These are phyloP conservation scores for Penicillium diatomitis DNA, from an alignment of 495 filamentous ascomycete species.

Conservation along the genomic window DNA sequence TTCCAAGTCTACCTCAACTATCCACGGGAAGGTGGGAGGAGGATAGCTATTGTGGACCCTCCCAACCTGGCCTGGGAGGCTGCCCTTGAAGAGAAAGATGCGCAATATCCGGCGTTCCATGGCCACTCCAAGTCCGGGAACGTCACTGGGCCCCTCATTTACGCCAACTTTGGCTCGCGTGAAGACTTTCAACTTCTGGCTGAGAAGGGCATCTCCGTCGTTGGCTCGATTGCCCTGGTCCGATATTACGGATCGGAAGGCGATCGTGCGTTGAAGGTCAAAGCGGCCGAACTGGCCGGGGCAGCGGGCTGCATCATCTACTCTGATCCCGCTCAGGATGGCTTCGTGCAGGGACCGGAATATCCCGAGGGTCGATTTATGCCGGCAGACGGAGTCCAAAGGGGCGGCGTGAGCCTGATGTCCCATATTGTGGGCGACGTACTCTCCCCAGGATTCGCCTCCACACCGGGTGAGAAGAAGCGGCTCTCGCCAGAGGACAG, in stretches of 20 bases:
- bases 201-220: slow-evolving; percentile 60
- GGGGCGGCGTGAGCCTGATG: slow-evolving; percentile 75
- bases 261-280: slow-evolving; percentile 73
- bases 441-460: slow-evolving; percentile 78
- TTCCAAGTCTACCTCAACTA: slow-evolving; percentile 92
- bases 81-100: slow-evolving; percentile 66
- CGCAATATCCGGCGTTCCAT: slow-evolving; percentile 70
- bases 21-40: slow-evolving; percentile 64
- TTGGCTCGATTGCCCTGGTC: slow-evolving; percentile 77
- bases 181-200: slow-evolving; percentile 69
- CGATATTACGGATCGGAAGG: slow-evolving; percentile 66
- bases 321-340: slow-evolving; percentile 77
- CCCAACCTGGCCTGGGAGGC: slow-evolving; percentile 66
- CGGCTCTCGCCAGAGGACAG: slow-evolving; percentile 61
- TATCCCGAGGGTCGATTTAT: slow-evolving; percentile 70
- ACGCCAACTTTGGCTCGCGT: slow-evolving; percentile 82
- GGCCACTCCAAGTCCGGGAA: slow-evolving; percentile 82
- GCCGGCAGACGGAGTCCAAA: slow-evolving; percentile 70
- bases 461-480: slow-evolving; percentile 53
- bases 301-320: slow-evolving; percentile 86
- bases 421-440: slow-evolving; percentile 80
- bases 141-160: slow-evolving; percentile 86
- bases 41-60: slow-evolving; percentile 73
- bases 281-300: slow-evolving; percentile 76
- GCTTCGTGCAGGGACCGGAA: slow-evolving; percentile 55